A percentile compares a stretch with the other conserved stretches of the same genome.
phyloP scores from a whole-genome alignment of 257 asterid species.

The Nemophila menziesii region DNA sequence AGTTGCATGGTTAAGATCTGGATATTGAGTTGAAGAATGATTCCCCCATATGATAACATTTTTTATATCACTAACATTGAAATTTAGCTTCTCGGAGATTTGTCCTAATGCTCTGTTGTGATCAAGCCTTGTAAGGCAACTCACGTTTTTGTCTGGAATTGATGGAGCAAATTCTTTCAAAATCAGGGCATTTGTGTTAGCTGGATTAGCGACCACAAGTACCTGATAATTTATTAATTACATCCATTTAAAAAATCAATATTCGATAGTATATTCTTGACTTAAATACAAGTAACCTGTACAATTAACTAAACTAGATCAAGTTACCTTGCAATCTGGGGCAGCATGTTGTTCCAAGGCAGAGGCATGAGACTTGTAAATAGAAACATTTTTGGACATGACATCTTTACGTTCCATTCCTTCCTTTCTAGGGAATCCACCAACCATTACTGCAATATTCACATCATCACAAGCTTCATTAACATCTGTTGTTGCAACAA shows the following conservation, averaged over 20 bases:
- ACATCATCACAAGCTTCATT: constrained; percentile 60
- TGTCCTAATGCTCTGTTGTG: constrained; percentile 71
- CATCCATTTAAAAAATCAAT: neutral
- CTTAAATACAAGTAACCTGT: no score
- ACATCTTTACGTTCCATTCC: constrained; percentile 87
- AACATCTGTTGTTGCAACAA: constrained; percentile 58
- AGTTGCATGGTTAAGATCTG: constrained; percentile 62
- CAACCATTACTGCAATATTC: constrained; percentile 56
- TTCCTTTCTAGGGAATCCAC: constrained; percentile 57
- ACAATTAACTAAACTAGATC: neutral
- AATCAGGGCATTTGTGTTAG: constrained; percentile 72
- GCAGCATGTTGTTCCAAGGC: constrained; percentile 68
- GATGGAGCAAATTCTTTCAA: constrained; percentile 67
- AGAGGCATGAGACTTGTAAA: constrained; percentile 67
- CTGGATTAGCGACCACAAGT: constrained; percentile 77
- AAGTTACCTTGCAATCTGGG: constrained; percentile 55
- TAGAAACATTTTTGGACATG: constrained; percentile 59
- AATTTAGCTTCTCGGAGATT: constrained; percentile 48
- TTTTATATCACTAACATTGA: constrained; percentile 48
- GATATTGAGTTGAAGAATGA: constrained; percentile 83
- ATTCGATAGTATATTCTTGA: neutral
- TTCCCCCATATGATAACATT: constrained; percentile 87
- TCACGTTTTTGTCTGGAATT: constrained; percentile 56
- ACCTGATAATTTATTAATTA: constrained; percentile 23
- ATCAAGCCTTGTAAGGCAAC: constrained; percentile 78